phyloP scores from a whole-genome alignment of 2,329 filamentous ascomycete species.

The Hirsutella thompsonii region DNA sequence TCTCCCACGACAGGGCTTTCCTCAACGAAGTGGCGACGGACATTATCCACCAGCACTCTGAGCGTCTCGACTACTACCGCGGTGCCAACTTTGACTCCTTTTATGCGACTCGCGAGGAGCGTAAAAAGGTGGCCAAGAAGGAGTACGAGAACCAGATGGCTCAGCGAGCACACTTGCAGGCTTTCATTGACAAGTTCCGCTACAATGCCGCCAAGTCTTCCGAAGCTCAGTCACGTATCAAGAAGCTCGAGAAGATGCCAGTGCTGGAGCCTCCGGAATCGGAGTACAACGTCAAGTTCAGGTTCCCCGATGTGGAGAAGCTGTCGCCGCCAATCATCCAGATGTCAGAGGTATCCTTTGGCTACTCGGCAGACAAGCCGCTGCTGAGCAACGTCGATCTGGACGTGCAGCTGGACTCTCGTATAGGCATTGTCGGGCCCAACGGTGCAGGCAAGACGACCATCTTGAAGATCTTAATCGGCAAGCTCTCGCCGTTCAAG shows the following conservation, averaged over 20 bases:
- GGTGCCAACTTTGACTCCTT: slow-evolving; percentile 95
- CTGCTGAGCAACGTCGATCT: slow-evolving; percentile 81
- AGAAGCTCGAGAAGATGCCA: slow-evolving; percentile 97
- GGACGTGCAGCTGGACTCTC: slow-evolving; percentile 93
- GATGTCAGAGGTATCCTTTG: slow-evolving; percentile 86
- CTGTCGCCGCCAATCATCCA: slow-evolving; percentile 95
- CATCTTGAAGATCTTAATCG: slow-evolving; percentile 92
- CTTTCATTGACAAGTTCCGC: slow-evolving; percentile 98
- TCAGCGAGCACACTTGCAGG: slow-evolving; percentile 82
- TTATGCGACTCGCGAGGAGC: slow-evolving; percentile 94
- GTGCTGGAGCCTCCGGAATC: slow-evolving; percentile 79
- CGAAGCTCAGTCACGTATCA: slow-evolving; percentile 96
- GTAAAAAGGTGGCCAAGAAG: slow-evolving; percentile 88
- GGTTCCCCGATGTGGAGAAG: slow-evolving; percentile 95
- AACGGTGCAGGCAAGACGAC: slow-evolving; percentile 99
- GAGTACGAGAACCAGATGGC: slow-evolving; percentile 99
- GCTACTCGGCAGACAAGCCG: slow-evolving; percentile 68
- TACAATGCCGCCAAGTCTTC: slow-evolving; percentile 99
- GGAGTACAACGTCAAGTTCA: slow-evolving; percentile 94
- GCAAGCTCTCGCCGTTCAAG: slow-evolving; percentile 60
- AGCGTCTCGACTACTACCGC: slow-evolving; percentile 96
- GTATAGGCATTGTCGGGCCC: slow-evolving; percentile 97
- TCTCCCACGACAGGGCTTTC: slow-evolving; percentile 98
- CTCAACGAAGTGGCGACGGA: slow-evolving; percentile 98
- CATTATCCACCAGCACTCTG: slow-evolving; percentile 96